Conservation (phyloP, 306 rosid genomes). For the Lathyrus sativus region DNA sequence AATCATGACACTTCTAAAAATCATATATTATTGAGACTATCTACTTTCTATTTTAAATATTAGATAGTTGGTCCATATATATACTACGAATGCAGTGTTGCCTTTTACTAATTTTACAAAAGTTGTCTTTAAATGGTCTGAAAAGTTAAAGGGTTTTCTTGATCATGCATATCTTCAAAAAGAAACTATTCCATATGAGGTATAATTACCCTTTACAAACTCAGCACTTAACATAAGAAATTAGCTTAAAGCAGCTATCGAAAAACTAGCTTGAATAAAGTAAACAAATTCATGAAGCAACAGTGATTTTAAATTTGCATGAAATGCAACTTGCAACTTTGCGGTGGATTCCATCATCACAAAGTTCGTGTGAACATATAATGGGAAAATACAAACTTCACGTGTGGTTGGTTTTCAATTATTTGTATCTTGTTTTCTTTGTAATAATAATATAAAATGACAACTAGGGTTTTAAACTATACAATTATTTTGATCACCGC, state of each 20-base stretch:
- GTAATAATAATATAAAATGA: slow-evolving; percentile 3
- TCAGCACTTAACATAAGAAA: slow-evolving; percentile 36
- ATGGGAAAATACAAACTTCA: slow-evolving; percentile 34
- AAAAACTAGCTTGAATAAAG: slow-evolving; percentile 27
- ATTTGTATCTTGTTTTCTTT: slow-evolving; percentile 2
- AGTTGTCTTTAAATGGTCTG: slow-evolving; percentile 18
- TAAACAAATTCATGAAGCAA: slow-evolving; percentile 38
- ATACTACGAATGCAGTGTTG: slow-evolving; percentile 18
- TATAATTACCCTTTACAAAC: slow-evolving; percentile 41
- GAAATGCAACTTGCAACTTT: slow-evolving; percentile 38
- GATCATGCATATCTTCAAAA: slow-evolving; percentile 14
- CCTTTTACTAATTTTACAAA: slow-evolving; percentile 32
- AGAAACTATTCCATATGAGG: slow-evolving; percentile 31
- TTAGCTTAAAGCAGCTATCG: slow-evolving; percentile 26
- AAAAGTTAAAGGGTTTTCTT: slow-evolving; percentile 29
- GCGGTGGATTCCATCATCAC: slow-evolving; percentile 48
- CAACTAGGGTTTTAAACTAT: slow-evolving; percentile 6
- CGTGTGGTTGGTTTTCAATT: slow-evolving; percentile 39
- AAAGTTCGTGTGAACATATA: slow-evolving; percentile 36
- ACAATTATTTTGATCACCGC: background rate
- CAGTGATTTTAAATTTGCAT: slow-evolving; percentile 31
- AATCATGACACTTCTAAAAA: slow-evolving; percentile 37
- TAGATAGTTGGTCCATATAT: slow-evolving; percentile 37
- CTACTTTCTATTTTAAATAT: slow-evolving; percentile 31
- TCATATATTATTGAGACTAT: slow-evolving; percentile 24